Evolutionary conservation across 2,329 filamentous ascomycete genomes (phyloP), one percentile per base, ranked within the genome.

Genomic region (Cadophora luteo-olivacea): DNA sequence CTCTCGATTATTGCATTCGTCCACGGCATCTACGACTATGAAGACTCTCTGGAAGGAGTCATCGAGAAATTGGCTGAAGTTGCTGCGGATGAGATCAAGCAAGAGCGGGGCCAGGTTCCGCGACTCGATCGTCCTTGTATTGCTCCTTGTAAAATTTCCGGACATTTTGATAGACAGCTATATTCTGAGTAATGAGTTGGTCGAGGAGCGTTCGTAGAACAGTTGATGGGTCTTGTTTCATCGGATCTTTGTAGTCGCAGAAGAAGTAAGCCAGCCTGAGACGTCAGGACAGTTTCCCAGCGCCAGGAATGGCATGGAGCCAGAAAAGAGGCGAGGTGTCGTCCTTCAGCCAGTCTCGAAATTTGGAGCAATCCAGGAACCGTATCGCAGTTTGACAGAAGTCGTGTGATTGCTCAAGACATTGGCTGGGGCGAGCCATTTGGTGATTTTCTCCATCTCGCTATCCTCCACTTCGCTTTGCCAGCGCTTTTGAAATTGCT

Each of bases 261-360:
- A 77, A 81, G 1, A 79, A 25, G 41, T 78, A 81, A 2, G 75
- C 75, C 8, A 82, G 67, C 0, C 76, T 74, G 2, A 73, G 82
- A 80, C 0, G 81, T 73, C 0, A 83, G 62, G 4, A 84, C 82
- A 0, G 82, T 85, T 85, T 86, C 0, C 83, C 83, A 0, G 83
- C 81, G 2, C 83, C 83, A 0, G 82, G 82, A n/a, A 71, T 68
- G 36, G 51, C 61, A 33, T 60, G 41, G 3, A 68, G 52, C 66
- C 66, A 68, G 16, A 68, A 57, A 2, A 55, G 19, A 12, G 65
- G 60, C 36, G 60, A 62, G 25, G 11, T 48, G 16, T 45, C 38
- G 38, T 62, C 60, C 9, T 32, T 62, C 11, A 62, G 60, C 60
- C 60, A 62, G 25, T 48, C n/a, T n/a, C 32, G 36, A 29, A 62